Conservation (phyloP, 169 alveolate genomes). For the Theileria parva region DNA sequence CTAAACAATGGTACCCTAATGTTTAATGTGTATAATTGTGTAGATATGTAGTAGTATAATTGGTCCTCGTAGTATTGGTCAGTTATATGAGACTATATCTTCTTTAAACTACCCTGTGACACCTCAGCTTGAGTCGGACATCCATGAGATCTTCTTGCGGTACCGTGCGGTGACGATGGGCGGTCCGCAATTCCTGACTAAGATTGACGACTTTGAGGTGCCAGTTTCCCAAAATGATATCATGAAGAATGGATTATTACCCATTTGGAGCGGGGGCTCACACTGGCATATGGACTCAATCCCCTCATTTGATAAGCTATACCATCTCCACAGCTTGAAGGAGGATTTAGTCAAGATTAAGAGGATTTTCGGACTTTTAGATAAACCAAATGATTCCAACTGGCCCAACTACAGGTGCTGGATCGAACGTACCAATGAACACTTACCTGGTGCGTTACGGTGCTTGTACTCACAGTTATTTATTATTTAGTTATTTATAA, state of each 20-base stretch:
- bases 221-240: constrained; percentile 77
- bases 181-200: constrained; percentile 78
- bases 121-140: constrained; percentile 65
- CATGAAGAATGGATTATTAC: constrained; percentile 72
- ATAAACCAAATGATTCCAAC: constrained; percentile 79
- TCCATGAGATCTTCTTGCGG: constrained; percentile 79
- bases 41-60: constrained; percentile 76
- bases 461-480: background rate
- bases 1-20: too few species aligned
- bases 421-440: constrained; percentile 78
- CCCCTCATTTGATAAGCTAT: constrained; percentile 53
- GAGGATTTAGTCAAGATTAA: constrained; percentile 15
- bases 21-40: too few species aligned
- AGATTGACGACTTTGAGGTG: constrained; percentile 61
- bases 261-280: constrained; percentile 86
- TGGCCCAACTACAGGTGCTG: constrained; percentile 77
- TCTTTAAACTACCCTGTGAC: constrained; percentile 77
- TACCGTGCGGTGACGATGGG: constrained; percentile 86
- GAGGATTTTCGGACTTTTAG: constrained; percentile 76
- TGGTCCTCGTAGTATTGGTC: constrained; percentile 84
- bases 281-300: constrained; percentile 77
- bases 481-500: too few species aligned
- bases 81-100: constrained; percentile 76
- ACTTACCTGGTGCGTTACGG: constrained; percentile 63
- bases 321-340: constrained; percentile 22